These are phyloP conservation scores for Theileria orientalis DNA, from an alignment of 169 alveolate species.

Conservation along the genomic window DNA sequence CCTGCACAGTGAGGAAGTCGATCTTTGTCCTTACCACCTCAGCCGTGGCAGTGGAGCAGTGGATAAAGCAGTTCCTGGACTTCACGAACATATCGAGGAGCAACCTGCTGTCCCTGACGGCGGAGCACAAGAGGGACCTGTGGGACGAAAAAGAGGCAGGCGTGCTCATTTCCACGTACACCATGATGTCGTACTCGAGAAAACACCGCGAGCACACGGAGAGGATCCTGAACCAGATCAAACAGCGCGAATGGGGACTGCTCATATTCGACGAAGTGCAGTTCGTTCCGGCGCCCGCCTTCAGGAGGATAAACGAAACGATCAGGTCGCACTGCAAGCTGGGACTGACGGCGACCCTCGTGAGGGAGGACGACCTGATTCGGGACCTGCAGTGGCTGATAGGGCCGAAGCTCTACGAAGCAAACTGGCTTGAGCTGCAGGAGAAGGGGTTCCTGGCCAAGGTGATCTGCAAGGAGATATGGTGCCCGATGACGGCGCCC, in stretches of 20 bases:
- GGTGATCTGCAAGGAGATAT: conserved; percentile 95
- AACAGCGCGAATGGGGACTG: conserved; percentile 96
- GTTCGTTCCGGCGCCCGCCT: conserved; percentile 97
- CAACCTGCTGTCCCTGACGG: conserved; percentile 90
- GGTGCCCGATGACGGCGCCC: conserved; percentile 98
- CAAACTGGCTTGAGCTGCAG: conserved; percentile 98
- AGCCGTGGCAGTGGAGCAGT: conserved; percentile 93
- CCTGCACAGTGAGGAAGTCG: conserved; percentile 93
- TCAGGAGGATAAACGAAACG: conserved; percentile 84
- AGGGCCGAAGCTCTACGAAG: conserved; percentile 99
- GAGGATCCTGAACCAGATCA: conserved; percentile 82
- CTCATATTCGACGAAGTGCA: conserved; percentile 98
- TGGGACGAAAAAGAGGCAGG: conserved; percentile 89
- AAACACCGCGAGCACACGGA: conserved; percentile 87
- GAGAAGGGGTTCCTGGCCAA: conserved; percentile 95
- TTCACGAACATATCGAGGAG: conserved; percentile 87
- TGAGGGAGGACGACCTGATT: conserved; percentile 97
- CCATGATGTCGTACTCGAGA: conserved; percentile 92
- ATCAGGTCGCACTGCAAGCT: conserved; percentile 93
- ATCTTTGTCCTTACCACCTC: conserved; percentile 86
- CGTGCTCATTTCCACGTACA: conserved; percentile 92
- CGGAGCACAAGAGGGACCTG: conserved; percentile 88
- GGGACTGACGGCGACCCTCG: conserved; percentile 99
- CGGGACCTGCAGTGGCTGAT: conserved; percentile 96
- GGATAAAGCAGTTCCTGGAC: conserved; percentile 86